These are phyloP conservation scores for Aspergillus nidulans DNA, from an alignment of 495 filamentous ascomycete genomes.

Conservation along the genomic window DNA sequence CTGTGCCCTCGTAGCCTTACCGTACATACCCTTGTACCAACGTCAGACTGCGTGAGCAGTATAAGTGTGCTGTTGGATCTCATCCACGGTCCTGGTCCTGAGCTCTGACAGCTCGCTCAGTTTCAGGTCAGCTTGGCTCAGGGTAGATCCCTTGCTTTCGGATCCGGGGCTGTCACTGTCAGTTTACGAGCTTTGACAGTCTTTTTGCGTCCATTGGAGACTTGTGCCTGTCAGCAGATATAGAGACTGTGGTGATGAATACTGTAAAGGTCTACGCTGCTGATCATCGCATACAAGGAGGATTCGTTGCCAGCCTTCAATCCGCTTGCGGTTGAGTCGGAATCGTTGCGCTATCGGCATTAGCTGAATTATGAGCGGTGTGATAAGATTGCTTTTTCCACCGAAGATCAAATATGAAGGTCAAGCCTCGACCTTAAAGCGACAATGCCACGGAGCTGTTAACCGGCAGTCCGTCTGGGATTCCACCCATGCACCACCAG, in stretches of 20 bases:
- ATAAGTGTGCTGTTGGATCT: not conserved
- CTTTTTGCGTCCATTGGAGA: not conserved
- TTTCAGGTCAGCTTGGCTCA: not conserved
- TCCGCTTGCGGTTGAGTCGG: not conserved
- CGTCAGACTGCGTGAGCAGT: not conserved
- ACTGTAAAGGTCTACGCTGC: not conserved
- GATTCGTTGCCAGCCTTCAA: not conserved
- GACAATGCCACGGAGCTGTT: not conserved
- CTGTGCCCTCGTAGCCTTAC: not conserved
- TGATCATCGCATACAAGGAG: not conserved
- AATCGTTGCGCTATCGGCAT: not conserved
- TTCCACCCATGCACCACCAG: not conserved
- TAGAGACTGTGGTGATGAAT: not conserved
- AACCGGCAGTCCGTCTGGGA: not conserved
- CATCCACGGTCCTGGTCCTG: not conserved
- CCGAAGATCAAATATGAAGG: not conserved
- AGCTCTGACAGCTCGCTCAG: slow-evolving; percentile 1
- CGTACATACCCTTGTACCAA: not conserved
- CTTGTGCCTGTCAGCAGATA: not conserved
- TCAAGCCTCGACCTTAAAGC: not conserved
- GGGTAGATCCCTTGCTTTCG: not conserved
- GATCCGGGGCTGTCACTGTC: not conserved
- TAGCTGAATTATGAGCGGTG: not conserved
- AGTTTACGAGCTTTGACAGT: not conserved
- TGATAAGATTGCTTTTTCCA: not conserved